These are phyloP conservation scores for Saprolegnia parasitica DNA, from an alignment of 352 stramenopile genomes.

Conservation along the genomic window DNA sequence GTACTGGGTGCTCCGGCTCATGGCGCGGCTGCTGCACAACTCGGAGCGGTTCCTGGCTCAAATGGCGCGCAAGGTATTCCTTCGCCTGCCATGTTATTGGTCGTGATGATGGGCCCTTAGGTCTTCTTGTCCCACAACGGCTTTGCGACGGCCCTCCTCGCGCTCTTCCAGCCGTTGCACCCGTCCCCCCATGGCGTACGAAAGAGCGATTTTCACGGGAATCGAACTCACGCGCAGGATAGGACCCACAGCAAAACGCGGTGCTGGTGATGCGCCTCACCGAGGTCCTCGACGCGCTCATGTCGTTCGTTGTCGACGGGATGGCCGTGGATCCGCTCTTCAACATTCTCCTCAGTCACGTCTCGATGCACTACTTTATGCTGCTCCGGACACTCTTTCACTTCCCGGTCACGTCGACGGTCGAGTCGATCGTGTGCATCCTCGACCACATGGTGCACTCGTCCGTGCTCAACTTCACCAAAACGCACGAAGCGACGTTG, in stretches of 20 bases:
- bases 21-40: constrained; percentile 52
- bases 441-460: constrained; percentile 22
- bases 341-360: constrained; percentile 24
- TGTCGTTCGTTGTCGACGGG: constrained; percentile 10
- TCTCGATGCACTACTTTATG: constrained; percentile 24
- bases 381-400: constrained; percentile 16
- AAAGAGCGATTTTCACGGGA: neutral
- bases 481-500: constrained; percentile 5
- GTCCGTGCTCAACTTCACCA: constrained; percentile 19
- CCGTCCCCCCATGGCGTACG: no score
- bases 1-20: constrained; percentile 74
- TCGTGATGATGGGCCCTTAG: no score
- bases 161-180: constrained; percentile 46
- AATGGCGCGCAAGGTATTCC: constrained; percentile 16
- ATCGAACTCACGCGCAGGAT: neutral
- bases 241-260: constrained; percentile 6
- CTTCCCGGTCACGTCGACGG: constrained; percentile 8
- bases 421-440: constrained; percentile 18
- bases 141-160: constrained; percentile 58
- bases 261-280: constrained; percentile 5
- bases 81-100: neutral
- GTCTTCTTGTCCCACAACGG: constrained; percentile 56
- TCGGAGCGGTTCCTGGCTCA: neutral
- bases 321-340: constrained; percentile 12
- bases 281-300: constrained; percentile 19